Percentiles rank a stretch among this genome's conserved stretches.
These are phyloP conservation scores for Flagelloscypha sp. DNA, from an alignment of 768 basidiomycete genomes.

Conservation along the genomic window DNA sequence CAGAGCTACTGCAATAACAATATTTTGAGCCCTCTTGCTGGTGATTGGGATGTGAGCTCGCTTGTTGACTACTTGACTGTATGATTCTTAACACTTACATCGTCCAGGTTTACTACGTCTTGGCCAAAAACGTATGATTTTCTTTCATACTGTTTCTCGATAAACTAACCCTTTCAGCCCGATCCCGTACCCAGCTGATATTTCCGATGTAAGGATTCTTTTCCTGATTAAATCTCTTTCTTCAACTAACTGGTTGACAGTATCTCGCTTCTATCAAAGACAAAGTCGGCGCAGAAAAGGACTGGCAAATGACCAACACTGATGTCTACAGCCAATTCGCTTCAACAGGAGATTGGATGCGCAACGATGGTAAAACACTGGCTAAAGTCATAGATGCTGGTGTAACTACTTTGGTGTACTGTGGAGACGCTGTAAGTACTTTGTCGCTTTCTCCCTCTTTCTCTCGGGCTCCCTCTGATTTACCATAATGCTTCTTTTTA, in stretches of 20 bases:
- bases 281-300: constrained; percentile 35
- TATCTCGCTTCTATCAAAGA: constrained; percentile 23
- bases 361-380: constrained; percentile 30
- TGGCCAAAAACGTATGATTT: constrained; percentile 21
- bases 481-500: constrained; percentile 4
- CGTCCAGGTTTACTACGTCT: constrained; percentile 50
- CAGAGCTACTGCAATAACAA: constrained; percentile 52
- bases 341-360: constrained; percentile 31
- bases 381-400: constrained; percentile 54
- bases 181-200: too few relatives aligned
- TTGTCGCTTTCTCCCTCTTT: not conserved
- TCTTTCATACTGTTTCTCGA: too few relatives aligned
- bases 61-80: too few relatives aligned
- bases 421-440: constrained; percentile 46
- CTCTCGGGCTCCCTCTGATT: not conserved
- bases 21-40: constrained; percentile 45
- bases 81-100: too few relatives aligned
- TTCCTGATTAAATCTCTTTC: not conserved
- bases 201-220: too few relatives aligned
- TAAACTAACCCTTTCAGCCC: too few relatives aligned
- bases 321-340: constrained; percentile 41
- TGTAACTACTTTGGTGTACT: constrained; percentile 41
- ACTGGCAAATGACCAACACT: constrained; percentile 32
- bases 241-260: not conserved
- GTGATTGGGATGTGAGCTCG: constrained; percentile 50